Evolutionary conservation across 805 yeast genomes (phyloP).

Genomic region (Trichomonascus vanleenenianus): DNA sequence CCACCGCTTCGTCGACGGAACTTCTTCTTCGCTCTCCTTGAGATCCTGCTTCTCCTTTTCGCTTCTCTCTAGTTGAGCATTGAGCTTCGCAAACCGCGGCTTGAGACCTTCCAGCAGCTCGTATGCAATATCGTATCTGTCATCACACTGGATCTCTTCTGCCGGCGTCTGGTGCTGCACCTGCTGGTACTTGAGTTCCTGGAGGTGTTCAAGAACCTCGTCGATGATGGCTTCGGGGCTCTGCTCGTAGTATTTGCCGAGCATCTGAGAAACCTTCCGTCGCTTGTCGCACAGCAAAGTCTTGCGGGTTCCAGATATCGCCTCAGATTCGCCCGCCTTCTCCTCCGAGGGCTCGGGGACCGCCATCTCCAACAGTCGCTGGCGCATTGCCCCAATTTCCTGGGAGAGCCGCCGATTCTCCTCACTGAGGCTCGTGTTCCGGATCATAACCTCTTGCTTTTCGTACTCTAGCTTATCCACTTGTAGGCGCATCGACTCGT

Average conservation of each 20-base stretch:
- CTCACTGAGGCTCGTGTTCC: constrained; percentile 11
- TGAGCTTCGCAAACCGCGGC: constrained; percentile 15
- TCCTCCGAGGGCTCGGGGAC: neutral
- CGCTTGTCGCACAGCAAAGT: too few relatives aligned
- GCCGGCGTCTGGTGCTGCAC: too few relatives aligned
- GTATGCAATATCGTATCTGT: too few relatives aligned
- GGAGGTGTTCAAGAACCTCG: too few relatives aligned
- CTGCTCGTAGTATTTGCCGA: too few relatives aligned
- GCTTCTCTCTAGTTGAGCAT: too few relatives aligned
- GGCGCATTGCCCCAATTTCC: constrained; percentile 11
- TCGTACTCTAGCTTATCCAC: constrained; percentile 18
- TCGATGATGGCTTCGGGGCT: too few relatives aligned
- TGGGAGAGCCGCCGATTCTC: constrained; percentile 13
- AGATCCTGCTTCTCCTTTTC: constrained; percentile 1
- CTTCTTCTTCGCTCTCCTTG: neutral
- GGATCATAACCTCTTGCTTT: constrained; percentile 19
- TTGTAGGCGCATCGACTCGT: constrained; percentile 20
- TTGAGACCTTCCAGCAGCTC: neutral
- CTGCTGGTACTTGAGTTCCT: too few relatives aligned
- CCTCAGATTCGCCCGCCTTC: neutral
- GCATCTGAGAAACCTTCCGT: too few relatives aligned
- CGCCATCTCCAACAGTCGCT: constrained; percentile 6
- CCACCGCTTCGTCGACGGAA: too few relatives aligned
- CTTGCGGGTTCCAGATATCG: too few relatives aligned
- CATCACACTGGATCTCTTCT: too few relatives aligned